A percentile compares a stretch with the other conserved stretches of the same genome.
Evolutionary conservation across 306 rosid genomes (phyloP).

Genomic region (Dalbergia cochinchinensis): DNA sequence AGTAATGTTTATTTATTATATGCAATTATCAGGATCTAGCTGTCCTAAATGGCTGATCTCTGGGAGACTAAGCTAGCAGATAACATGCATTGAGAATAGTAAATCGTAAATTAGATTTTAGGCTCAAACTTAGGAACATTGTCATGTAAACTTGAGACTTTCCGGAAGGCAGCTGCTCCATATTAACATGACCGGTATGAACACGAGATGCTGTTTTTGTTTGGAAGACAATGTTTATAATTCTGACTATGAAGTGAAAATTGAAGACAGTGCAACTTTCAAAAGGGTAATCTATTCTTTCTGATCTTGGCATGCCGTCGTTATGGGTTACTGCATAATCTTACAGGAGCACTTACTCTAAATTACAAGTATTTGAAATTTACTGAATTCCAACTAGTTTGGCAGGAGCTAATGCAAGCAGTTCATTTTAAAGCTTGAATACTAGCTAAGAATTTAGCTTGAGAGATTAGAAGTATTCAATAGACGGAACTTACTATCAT

Average conservation of each 20-base stretch:
- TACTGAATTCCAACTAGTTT: no score
- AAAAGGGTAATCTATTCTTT: neutral
- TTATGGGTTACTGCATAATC: neutral
- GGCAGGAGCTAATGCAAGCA: neutral
- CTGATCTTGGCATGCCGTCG: neutral
- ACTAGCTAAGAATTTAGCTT: neutral
- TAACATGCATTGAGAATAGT: constrained; percentile 4
- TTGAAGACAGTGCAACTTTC: neutral
- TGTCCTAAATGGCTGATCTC: neutral
- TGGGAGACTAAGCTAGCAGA: neutral
- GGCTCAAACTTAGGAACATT: neutral
- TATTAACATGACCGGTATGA: neutral
- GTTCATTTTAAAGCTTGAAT: neutral
- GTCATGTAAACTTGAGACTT: neutral
- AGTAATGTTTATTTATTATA: constrained; percentile 44
- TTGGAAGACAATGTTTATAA: neutral
- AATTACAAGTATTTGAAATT: no score
- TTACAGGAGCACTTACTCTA: neutral
- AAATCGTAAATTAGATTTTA: neutral
- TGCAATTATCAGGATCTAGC: constrained; percentile 26
- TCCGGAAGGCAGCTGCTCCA: neutral
- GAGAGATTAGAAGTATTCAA: neutral
- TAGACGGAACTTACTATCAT: neutral
- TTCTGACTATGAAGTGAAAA: neutral
- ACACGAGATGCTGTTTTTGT: neutral